Conservation (phyloP, 306 rosid genomes). For the Vachellia pachyceras region DNA sequence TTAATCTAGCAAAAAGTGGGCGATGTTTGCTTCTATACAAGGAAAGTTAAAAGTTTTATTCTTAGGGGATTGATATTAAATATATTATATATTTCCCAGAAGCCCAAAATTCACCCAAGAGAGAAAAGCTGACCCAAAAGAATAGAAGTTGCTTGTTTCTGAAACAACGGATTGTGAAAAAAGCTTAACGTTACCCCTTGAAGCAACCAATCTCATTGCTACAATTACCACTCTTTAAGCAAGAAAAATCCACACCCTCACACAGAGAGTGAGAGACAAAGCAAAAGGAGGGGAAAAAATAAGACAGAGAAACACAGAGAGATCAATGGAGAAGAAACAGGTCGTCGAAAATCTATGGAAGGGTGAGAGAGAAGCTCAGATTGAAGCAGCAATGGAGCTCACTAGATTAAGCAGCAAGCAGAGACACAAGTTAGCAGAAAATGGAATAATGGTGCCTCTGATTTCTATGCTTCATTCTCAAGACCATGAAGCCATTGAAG, state of each 20-base stretch:
- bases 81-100: constrained; percentile 27
- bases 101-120: constrained; percentile 39
- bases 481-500: constrained; percentile 63
- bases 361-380: constrained; percentile 58
- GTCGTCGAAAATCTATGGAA: constrained; percentile 57
- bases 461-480: constrained; percentile 75
- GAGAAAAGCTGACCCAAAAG: constrained; percentile 56
- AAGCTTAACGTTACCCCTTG: constrained; percentile 62
- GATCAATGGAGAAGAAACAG: constrained; percentile 65
- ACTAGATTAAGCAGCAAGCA: constrained; percentile 60
- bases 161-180: constrained; percentile 85
- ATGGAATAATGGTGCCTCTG: constrained; percentile 62
- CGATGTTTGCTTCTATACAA: constrained; percentile 67
- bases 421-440: constrained; percentile 65
- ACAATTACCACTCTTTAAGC: constrained; percentile 44
- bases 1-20: constrained; percentile 43
- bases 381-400: constrained; percentile 63
- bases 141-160: constrained; percentile 77
- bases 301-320: constrained; percentile 14
- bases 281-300: neutral
- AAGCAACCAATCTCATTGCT: constrained; percentile 71
- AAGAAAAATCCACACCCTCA: constrained; percentile 5
- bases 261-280: neutral
- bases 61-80: constrained; percentile 43
- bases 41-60: constrained; percentile 68